phyloP scores from a whole-genome alignment of 225 moss, liverwort and hornwort species.

The Sphagnum contortum region DNA sequence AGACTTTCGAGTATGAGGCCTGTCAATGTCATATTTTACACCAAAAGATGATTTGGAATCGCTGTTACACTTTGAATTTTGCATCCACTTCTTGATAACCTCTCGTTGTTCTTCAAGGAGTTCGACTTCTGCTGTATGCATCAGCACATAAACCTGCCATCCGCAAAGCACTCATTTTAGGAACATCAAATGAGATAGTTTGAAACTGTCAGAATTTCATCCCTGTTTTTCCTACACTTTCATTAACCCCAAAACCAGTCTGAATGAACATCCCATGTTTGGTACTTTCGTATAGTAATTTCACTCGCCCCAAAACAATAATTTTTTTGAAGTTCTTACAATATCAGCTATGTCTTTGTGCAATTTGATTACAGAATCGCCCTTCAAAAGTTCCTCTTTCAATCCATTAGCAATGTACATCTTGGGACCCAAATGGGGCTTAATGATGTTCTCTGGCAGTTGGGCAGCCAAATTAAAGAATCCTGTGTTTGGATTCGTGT shows the following conservation, averaged over 20 bases:
- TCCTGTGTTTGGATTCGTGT: constrained; percentile 71
- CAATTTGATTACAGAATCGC: constrained; percentile 92
- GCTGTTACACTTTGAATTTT: constrained; percentile 2
- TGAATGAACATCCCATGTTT: too few relatives aligned
- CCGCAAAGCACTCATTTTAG: neutral
- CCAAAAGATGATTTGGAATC: neutral
- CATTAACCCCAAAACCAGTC: too few relatives aligned
- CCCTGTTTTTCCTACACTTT: too few relatives aligned
- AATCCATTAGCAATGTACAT: constrained; percentile 93
- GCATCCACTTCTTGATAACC: constrained; percentile 21
- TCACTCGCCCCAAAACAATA: too few relatives aligned
- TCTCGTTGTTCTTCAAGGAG: constrained; percentile 33
- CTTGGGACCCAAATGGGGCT: constrained; percentile 91
- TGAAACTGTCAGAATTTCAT: too few relatives aligned
- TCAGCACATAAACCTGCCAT: constrained; percentile 80
- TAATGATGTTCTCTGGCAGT: constrained; percentile 50
- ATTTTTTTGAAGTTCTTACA: constrained; percentile 24
- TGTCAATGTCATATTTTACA: too few relatives aligned
- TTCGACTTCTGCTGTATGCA: constrained; percentile 58
- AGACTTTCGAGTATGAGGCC: too few relatives aligned
- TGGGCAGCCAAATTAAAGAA: constrained; percentile 78
- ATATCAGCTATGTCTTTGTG: constrained; percentile 99
- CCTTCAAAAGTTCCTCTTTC: constrained; percentile 68
- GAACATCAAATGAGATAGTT: neutral
- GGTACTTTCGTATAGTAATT: too few relatives aligned